Conservation (phyloP, 768 basidiomycete species). For the Serendipita indica region DNA sequence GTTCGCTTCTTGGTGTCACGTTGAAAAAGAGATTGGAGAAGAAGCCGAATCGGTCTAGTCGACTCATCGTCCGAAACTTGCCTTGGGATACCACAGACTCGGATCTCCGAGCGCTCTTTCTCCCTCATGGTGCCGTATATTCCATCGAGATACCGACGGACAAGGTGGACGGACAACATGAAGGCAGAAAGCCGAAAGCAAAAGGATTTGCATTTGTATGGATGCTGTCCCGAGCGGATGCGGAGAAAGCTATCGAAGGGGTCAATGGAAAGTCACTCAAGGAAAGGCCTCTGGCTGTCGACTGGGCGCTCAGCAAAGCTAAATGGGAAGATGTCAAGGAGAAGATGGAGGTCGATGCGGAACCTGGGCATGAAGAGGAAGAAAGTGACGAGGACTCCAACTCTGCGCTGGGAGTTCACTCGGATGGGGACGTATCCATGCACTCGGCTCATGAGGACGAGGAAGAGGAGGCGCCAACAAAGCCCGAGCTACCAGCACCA, state of each 20-base stretch:
- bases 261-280: conserved; percentile 59
- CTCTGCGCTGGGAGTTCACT: conserved; percentile 16
- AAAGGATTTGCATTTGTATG: conserved; percentile 93
- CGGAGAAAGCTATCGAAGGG: conserved; percentile 62
- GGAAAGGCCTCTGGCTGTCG: conserved; percentile 72
- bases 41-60: conserved; percentile 53
- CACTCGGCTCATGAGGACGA: conserved; percentile 17
- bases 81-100: conserved; percentile 64
- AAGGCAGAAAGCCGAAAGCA: conserved; percentile 24
- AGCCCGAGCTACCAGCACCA: conserved; percentile 63
- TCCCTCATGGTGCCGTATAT: conserved; percentile 75
- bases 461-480: conserved; percentile 29
- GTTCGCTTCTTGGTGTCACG: conserved; percentile 66
- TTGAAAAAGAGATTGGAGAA: conserved; percentile 75
- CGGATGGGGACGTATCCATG: conserved; percentile 1
- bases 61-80: conserved; percentile 84
- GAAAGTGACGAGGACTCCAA: conserved; percentile 19
- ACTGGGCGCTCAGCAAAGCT: conserved; percentile 92
- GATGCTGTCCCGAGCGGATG: conserved; percentile 77
- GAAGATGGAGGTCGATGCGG: conserved; percentile 29
- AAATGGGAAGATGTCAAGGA: conserved; percentile 74
- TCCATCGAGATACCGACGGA: conserved; percentile 63
- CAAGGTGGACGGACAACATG: conserved; percentile 19
- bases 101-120: conserved; percentile 73
- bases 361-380: conserved; percentile 21